Conservation (phyloP, 179 eudicot genomes). For the Beta macrorhiza region DNA sequence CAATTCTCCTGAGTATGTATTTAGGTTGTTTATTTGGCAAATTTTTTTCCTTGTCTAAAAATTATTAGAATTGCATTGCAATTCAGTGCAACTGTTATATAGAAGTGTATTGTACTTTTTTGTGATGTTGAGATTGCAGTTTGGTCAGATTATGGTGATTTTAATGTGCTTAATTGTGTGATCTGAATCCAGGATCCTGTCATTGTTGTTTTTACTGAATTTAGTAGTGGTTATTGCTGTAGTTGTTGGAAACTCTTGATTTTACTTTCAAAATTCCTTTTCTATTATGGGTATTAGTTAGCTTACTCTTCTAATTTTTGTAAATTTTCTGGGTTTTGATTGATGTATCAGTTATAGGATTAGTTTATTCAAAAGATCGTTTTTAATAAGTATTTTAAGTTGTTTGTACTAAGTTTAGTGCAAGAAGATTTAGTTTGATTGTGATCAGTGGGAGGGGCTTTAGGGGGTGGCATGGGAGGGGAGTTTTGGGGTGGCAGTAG, state of each 20-base stretch:
- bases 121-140: not conserved
- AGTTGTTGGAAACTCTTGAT: not conserved
- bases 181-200: not conserved
- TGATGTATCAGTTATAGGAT: not conserved
- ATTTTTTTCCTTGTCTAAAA: not conserved
- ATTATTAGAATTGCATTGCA: too few species aligned
- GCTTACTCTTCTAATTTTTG: not conserved
- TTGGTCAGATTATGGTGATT: not conserved
- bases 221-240: not conserved
- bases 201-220: not conserved
- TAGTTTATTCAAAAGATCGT: slow-evolving; percentile 12
- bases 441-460: slow-evolving; percentile 5
- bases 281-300: not conserved
- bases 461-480: too few species aligned
- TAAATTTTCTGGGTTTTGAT: slow-evolving; percentile 1
- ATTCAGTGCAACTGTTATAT: not conserved
- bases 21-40: not conserved
- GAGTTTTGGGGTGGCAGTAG: too few species aligned
- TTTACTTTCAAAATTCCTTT: not conserved
- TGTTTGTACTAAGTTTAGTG: slow-evolving; percentile 1
- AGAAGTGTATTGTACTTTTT: not conserved
- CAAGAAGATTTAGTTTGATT: not conserved
- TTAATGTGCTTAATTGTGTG: not conserved
- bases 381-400: not conserved
- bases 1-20: not conserved